Conservation (phyloP, 495 filamentous ascomycete genomes). For the Penicillium lagena region DNA sequence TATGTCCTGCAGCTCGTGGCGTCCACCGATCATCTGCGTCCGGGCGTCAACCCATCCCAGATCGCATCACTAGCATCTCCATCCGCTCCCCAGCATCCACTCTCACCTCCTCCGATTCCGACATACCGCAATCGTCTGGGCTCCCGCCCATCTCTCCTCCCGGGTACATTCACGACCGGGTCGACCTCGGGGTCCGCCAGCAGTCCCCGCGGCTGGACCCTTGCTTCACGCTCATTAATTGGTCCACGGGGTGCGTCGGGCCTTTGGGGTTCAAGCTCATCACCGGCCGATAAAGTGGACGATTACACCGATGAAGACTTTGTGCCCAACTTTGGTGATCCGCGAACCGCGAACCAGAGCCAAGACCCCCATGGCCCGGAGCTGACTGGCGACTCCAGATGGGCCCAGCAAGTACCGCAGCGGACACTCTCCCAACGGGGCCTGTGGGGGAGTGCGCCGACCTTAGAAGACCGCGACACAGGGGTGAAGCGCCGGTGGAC, state of each 20-base stretch:
- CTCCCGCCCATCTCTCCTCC: conserved; percentile 19
- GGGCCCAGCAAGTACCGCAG: conserved; percentile 25
- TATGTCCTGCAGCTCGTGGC: conserved; percentile 75
- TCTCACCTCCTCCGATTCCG: conserved; percentile 14
- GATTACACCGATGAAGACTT: conserved; percentile 24
- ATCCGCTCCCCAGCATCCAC: conserved; percentile 11
- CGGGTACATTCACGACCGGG: conserved; percentile 17
- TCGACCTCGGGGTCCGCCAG: conserved; percentile 13
- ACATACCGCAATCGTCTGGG: conserved; percentile 25
- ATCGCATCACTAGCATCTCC: conserved; percentile 24
- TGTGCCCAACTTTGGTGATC: conserved; percentile 31
- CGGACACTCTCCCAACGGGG: conserved; percentile 33
- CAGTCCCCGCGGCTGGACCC: conserved; percentile 20
- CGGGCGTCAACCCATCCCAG: conserved; percentile 33
- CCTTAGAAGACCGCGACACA: conserved; percentile 26
- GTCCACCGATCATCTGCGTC: conserved; percentile 73
- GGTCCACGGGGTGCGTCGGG: conserved; percentile 17
- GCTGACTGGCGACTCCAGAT: conserved; percentile 4
- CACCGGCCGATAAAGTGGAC: conserved; percentile 4
- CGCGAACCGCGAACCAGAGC: conserved; percentile 9
- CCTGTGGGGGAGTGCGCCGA: conserved; percentile 34
- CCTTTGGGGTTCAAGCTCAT: conserved; percentile 30
- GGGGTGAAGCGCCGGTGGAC: conserved; percentile 35
- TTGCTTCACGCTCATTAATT: conserved; percentile 15
- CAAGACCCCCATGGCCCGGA: conserved; percentile 11